Base-by-base conservation (phyloP, 1,139 yeast species). In the Wickerhamomyces sp. region DNA sequence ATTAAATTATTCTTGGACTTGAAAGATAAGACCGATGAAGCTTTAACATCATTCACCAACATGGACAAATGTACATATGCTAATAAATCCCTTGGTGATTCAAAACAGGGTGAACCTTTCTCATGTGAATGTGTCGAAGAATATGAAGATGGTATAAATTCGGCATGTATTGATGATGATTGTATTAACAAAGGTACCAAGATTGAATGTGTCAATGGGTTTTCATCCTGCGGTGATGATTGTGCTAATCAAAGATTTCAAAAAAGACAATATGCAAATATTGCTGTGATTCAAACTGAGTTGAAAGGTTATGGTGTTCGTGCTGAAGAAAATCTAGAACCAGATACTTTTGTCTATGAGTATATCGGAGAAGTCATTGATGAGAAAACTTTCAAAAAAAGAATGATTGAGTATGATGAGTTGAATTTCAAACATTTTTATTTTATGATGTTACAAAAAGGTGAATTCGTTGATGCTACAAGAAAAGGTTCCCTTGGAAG, bases 381-480 rank as follows among this genome's bases (percentile, higher is more conserved):
- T 60, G 95, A 88, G 59, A 66, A 68, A 18, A 69, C 79, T 32
- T 93, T 91, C 63, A 72, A 89, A 46, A 72, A 73, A 44, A 75
- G 97, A 51, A 86, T 85, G 83, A 70, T 78, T 44, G 78, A 76
- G 40, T 93, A 93, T 63, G 94, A 86, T 59, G 65, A 71, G 34
- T 75, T 76, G 53, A 79, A 84, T n/a, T 75, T 84, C 54, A 81
- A 78, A 63, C 99, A 93, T 66, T 93, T 93, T 58, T 93, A 93
- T 65, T 93, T 93, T 65, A 93, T 93, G 99, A 90, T 90, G 97
- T 76, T 93, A 52, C 95, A 89, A 57, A 86, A 83, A 59, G 91
- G 90, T 51, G 93, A 93, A 59, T 93, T 89, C 61, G 88, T 93
- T 48, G 99, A 93, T 66, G 99, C 99, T 41, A 91, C 98, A 2